phyloP scores from a whole-genome alignment of 2,329 filamentous ascomycete species.

The Penicillium sp. region DNA sequence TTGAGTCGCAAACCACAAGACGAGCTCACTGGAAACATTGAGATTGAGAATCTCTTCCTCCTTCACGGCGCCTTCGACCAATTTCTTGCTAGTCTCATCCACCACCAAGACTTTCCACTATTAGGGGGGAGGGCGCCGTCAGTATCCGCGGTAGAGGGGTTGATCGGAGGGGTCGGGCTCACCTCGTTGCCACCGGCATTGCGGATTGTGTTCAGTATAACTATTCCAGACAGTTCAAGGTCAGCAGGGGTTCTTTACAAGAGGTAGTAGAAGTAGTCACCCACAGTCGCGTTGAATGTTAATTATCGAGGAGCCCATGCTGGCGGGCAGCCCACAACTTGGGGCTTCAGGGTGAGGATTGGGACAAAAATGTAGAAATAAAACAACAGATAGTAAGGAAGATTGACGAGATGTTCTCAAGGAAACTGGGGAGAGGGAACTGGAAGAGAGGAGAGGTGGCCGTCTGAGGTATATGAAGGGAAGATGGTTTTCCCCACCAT shows the following conservation, averaged over 20 bases:
- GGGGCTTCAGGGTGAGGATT: conserved; percentile 13
- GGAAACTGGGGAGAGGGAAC: not conserved
- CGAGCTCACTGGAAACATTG: conserved; percentile 81
- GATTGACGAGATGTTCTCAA: not conserved
- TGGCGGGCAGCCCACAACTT: conserved; percentile 33
- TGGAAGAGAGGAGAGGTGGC: conserved; percentile 13
- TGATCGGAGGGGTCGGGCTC: conserved; percentile 33
- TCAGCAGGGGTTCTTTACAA: conserved; percentile 14
- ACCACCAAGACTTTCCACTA: conserved; percentile 97
- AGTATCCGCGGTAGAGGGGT: conserved; percentile 26
- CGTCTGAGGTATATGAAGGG: conserved; percentile 27
- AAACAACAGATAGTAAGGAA: not conserved
- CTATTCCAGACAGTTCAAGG: conserved; percentile 41
- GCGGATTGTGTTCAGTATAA: conserved; percentile 71
- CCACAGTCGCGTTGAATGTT: conserved; percentile 76
- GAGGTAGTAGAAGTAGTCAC: conserved; percentile 23
- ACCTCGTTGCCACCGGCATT: conserved; percentile 79
- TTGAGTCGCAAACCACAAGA: not conserved
- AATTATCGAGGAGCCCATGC: conserved; percentile 81
- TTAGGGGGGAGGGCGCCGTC: conserved; percentile 21
- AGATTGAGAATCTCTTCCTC: conserved; percentile 97
- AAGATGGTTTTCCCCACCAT: conserved; percentile 29
- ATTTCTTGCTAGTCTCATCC: conserved; percentile 76
- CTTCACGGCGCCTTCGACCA: conserved; percentile 86
- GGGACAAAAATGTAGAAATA: not conserved